These are phyloP conservation scores for Megacollybia marginata DNA, from an alignment of 768 basidiomycete species.

Conservation along the genomic window DNA sequence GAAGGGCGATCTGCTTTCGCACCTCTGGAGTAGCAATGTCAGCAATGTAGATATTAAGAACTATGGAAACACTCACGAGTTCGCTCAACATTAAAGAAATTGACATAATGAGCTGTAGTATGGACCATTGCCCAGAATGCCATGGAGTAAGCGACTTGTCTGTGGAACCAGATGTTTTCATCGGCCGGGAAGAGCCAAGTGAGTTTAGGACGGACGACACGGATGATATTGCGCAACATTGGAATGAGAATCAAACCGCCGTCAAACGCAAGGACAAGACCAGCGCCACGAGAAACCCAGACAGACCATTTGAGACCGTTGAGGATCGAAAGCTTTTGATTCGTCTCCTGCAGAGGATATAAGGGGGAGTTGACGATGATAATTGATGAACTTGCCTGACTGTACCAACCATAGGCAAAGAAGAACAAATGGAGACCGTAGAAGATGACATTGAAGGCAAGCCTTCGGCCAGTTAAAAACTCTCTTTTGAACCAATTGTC, in stretches of 20 bases:
- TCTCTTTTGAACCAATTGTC: constrained; percentile 71
- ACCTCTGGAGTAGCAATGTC: constrained; percentile 49
- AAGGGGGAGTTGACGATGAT: constrained; percentile 1
- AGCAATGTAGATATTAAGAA: neutral
- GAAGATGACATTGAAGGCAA: constrained; percentile 71
- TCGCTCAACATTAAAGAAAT: constrained; percentile 87
- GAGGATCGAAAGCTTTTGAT: constrained; percentile 60
- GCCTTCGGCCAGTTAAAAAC: constrained; percentile 53
- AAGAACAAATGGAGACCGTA: constrained; percentile 69
- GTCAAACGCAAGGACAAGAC: constrained; percentile 82
- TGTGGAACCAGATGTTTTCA: constrained; percentile 94
- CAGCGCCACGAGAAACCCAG: constrained; percentile 88
- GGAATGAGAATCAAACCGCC: constrained; percentile 84
- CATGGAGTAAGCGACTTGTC: constrained; percentile 91
- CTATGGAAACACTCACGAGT: constrained; percentile 49
- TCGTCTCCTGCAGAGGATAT: constrained; percentile 37
- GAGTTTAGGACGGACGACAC: constrained; percentile 72
- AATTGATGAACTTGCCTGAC: constrained; percentile 45
- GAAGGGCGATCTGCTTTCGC: constrained; percentile 64
- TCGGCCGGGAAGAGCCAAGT: constrained; percentile 87
- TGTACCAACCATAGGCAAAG: constrained; percentile 86
- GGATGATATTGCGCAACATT: constrained; percentile 84
- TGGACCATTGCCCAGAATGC: constrained; percentile 92
- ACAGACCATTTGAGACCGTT: constrained; percentile 80
- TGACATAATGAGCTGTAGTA: constrained; percentile 89